Evolutionary conservation across 768 basidiomycete species (phyloP), one percentile per base, ranked within the genome.

Genomic region (Termitomyces sp.): DNA sequence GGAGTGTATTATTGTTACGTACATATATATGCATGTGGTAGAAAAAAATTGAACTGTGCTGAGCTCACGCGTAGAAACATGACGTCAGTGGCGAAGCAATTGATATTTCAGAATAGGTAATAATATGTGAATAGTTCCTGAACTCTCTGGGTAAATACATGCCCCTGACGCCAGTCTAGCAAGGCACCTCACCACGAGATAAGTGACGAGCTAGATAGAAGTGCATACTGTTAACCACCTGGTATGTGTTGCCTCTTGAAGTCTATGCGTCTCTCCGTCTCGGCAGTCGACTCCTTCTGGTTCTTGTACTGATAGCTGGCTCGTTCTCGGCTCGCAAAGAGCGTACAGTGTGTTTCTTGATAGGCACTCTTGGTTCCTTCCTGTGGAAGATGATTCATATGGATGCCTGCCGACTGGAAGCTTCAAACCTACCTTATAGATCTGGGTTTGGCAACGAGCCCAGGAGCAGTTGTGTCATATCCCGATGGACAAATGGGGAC

Each of bases 401-500:
- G 4, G 9, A 43, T 21, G 40, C 19, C 19, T 12, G 12, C 5
- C 19, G 4, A 43, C 9, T 4, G 7, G 4, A 11, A 19, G 19
- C 19, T 43, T 10, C 4, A 5, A 43, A 21, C 11, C 21, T 43
- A 43, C 42, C 42, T 21, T 3, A 4, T 10, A 11, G 41, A 42
- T 19, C 11, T 21, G n/a, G 40, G 1, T 19, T 41, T n/a, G 10
- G 10, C 9, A 19, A 42, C 19, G 15, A 42, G 41, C 10, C n/a
- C 42, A 10, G 19, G 4, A 4, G 11, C 19, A 10, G 19, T 19
- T 41, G n/a, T 41, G 9, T 19, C 3, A 41, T 11, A 19, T 41
- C n/a, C 41, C n/a, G 17, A 9, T 41, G 41, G 10, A 15, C 72
- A 57, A 3, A 71, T 62, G 17, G 75, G 76, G 31, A 77, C 55